phyloP scores from a whole-genome alignment of 2,329 filamentous ascomycete genomes.

The Aspergillus amoenus region DNA sequence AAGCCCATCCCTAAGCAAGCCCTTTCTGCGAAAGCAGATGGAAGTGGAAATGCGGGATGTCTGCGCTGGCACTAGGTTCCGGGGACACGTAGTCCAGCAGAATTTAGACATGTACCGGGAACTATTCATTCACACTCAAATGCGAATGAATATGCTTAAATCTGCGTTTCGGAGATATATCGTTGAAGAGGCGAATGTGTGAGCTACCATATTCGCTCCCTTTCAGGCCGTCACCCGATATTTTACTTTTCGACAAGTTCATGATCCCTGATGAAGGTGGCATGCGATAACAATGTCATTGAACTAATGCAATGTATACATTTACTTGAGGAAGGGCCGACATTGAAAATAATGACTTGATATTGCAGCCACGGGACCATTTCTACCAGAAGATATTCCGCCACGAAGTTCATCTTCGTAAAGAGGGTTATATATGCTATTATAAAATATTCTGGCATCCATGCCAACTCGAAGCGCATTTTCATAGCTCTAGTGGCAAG shows the following conservation, averaged over 20 bases:
- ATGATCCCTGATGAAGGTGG: not conserved
- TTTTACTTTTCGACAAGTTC: not conserved
- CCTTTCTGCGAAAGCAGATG: slow-evolving; percentile 96
- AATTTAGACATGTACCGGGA: slow-evolving; percentile 83
- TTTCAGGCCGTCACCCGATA: not conserved
- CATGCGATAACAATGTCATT: not conserved
- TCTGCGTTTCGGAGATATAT: slow-evolving; percentile 60
- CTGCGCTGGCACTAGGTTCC: slow-evolving; percentile 79
- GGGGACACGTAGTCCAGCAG: slow-evolving; percentile 72
- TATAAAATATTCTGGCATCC: not conserved
- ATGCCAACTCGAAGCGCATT: not conserved
- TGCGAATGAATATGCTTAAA: slow-evolving; percentile 66
- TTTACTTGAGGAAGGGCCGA: not conserved
- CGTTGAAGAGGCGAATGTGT: slow-evolving; percentile 36
- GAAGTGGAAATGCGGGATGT: slow-evolving; percentile 96
- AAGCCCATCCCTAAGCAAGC: slow-evolving; percentile 76
- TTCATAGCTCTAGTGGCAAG: not conserved
- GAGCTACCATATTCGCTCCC: not conserved
- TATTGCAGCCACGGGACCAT: not conserved
- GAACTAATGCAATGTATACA: not conserved
- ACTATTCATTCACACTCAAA: slow-evolving; percentile 79
- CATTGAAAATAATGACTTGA: not conserved
- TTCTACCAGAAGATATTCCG: not conserved
- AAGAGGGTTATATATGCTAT: not conserved
- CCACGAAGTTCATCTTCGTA: not conserved